Conservation (phyloP, 1,284 basidiomycete genomes). For the Tremellales sp. region DNA sequence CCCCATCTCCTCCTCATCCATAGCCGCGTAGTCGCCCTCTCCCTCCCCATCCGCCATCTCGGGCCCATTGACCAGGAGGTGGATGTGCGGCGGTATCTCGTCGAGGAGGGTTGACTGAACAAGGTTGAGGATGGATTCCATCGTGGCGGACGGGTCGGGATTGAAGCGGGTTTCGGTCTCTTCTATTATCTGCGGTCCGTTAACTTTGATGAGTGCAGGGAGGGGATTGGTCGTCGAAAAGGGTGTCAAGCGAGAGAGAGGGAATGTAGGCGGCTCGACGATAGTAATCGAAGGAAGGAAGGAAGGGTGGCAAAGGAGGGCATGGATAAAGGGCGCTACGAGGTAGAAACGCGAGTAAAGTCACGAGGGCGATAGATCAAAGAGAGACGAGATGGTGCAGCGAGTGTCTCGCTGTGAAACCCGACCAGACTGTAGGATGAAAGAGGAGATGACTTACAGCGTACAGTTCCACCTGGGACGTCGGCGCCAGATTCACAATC, state of each 20-base stretch:
- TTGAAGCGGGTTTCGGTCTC: conserved; percentile 75
- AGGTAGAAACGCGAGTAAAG: too few species aligned
- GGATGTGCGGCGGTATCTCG: conserved; percentile 24
- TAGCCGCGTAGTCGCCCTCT: conserved; percentile 28
- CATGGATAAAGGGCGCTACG: too few species aligned
- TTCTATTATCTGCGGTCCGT: conserved; percentile 82
- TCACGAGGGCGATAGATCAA: too few species aligned
- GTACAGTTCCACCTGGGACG: conserved; percentile 77
- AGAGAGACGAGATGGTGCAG: too few species aligned
- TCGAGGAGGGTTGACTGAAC: conserved; percentile 49
- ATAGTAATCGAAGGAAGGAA: neutral
- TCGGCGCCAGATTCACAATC: conserved; percentile 81
- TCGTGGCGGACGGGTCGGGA: conserved; percentile 54
- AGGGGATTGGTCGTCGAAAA: neutral
- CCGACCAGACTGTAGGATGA: too few species aligned
- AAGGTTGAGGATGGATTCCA: conserved; percentile 63
- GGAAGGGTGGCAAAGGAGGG: neutral
- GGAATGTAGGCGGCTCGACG: neutral
- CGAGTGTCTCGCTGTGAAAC: too few species aligned
- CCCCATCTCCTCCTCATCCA: conserved; percentile 26
- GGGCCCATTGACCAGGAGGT: conserved; percentile 2
- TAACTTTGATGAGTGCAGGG: too few species aligned
- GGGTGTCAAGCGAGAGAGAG: neutral
- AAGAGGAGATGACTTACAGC: conserved; percentile 58
- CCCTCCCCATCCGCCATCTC: neutral